A percentile compares a stretch with the other conserved stretches of the same genome.
phyloP scores from a whole-genome alignment of 495 filamentous ascomycete genomes.

The Neurospora sp. region DNA sequence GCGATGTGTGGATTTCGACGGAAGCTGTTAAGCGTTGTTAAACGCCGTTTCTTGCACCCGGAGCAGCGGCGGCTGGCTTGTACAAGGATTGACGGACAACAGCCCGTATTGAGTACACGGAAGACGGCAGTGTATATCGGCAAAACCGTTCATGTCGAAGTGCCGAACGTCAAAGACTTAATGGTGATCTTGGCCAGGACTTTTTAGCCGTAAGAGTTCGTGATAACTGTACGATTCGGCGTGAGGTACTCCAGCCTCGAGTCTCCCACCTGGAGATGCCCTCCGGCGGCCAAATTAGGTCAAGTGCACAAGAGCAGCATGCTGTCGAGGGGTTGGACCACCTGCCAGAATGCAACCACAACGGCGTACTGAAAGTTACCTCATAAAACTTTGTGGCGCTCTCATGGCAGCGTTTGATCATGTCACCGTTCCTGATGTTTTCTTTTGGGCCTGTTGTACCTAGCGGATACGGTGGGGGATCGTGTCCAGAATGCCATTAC shows the following conservation, averaged over 20 bases:
- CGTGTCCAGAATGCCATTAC: neutral
- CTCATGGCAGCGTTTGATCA: neutral
- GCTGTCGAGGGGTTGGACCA: neutral
- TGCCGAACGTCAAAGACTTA: neutral
- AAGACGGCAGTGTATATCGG: neutral
- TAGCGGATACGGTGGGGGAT: neutral
- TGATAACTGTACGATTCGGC: neutral
- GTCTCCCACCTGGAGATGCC: neutral
- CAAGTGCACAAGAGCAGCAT: neutral
- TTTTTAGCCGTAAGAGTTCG: neutral
- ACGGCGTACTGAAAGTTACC: neutral
- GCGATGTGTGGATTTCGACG: neutral
- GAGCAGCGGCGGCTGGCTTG: neutral
- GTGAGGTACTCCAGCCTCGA: neutral
- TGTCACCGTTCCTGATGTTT: neutral
- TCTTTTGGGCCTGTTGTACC: neutral
- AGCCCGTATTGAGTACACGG: neutral
- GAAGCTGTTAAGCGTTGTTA: neutral
- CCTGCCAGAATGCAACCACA: neutral
- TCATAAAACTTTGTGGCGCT: neutral
- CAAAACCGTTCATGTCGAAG: neutral
- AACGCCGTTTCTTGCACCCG: neutral
- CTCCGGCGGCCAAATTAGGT: neutral
- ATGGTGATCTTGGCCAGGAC: neutral
- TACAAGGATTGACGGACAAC: neutral